A percentile compares a stretch with the other conserved stretches of the same genome.
Evolutionary conservation across 176 grass and related monocot species (phyloP).

Genomic region (Poa annua): DNA sequence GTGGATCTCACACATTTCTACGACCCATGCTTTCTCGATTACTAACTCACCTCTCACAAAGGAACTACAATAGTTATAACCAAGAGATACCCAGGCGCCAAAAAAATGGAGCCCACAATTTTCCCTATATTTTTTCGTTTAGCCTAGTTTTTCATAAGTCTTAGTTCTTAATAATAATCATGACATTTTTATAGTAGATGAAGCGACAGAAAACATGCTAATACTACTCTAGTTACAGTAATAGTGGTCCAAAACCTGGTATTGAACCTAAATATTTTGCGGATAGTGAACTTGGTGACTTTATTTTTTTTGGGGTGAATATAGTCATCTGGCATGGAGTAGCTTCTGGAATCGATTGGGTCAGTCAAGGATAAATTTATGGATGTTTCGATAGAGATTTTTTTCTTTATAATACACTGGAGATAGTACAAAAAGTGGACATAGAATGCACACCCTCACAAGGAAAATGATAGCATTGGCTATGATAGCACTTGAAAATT

Average conservation of each 20-base stretch:
- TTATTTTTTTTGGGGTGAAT: background rate
- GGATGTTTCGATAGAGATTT: background rate
- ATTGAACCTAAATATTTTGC: background rate
- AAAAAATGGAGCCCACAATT: background rate
- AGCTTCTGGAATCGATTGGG: background rate
- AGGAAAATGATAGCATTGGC: background rate
- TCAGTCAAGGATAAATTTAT: background rate
- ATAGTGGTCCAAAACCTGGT: background rate
- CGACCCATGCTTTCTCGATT: background rate
- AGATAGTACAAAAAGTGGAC: background rate
- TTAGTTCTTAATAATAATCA: background rate
- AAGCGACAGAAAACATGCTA: background rate
- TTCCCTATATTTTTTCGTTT: background rate
- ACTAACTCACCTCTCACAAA: background rate
- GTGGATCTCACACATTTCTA: slow-evolving; percentile 1
- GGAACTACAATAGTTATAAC: background rate
- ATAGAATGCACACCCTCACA: background rate
- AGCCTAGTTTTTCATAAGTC: background rate
- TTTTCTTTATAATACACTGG: background rate
- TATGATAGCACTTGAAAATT: slow-evolving; percentile 2
- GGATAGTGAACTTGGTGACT: background rate
- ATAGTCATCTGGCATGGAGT: background rate
- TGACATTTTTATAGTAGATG: background rate
- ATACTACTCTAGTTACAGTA: background rate
- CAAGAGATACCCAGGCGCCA: background rate